Conservation (phyloP, 352 stramenopile genomes). For the Pythium dissotocum region DNA sequence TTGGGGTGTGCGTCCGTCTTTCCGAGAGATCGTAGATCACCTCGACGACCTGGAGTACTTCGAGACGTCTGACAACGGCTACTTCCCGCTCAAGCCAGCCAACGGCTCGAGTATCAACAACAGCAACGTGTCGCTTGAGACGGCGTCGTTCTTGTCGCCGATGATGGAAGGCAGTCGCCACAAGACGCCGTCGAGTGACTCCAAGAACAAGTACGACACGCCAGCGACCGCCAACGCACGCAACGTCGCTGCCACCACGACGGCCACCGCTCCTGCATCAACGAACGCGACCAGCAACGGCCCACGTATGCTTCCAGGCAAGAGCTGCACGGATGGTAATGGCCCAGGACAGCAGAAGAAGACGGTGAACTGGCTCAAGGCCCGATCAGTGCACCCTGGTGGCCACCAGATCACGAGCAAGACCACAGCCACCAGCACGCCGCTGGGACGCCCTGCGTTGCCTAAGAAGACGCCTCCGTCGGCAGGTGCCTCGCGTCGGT, state of each 20-base stretch:
- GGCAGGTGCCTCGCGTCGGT: constrained; percentile 62
- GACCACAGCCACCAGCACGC: constrained; percentile 5
- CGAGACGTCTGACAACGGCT: constrained; percentile 68
- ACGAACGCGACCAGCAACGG: constrained; percentile 21
- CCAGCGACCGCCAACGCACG: constrained; percentile 36
- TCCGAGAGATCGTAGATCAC: constrained; percentile 80
- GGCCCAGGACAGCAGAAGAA: constrained; percentile 30
- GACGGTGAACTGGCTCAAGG: constrained; percentile 82
- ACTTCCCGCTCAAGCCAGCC: constrained; percentile 73
- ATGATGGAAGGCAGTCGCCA: constrained; percentile 33
- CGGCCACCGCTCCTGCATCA: not conserved
- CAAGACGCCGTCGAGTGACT: constrained; percentile 48
- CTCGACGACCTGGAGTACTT: constrained; percentile 81
- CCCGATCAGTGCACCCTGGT: constrained; percentile 47
- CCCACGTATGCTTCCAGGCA: constrained; percentile 48
- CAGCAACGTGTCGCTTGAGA: constrained; percentile 1
- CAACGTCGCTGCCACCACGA: constrained; percentile 15
- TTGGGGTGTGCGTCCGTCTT: constrained; percentile 78
- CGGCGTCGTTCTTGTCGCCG: constrained; percentile 56
- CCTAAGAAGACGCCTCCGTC: constrained; percentile 65
- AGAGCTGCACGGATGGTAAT: constrained; percentile 39
- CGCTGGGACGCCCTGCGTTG: constrained; percentile 16
- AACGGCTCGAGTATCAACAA: constrained; percentile 2
- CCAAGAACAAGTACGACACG: constrained; percentile 61
- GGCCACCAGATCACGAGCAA: constrained; percentile 2